Evolutionary conservation across 345 rosid species (phyloP), one percentile per base, ranked within the genome.

Genomic region (Euclidium syriacum): DNA sequence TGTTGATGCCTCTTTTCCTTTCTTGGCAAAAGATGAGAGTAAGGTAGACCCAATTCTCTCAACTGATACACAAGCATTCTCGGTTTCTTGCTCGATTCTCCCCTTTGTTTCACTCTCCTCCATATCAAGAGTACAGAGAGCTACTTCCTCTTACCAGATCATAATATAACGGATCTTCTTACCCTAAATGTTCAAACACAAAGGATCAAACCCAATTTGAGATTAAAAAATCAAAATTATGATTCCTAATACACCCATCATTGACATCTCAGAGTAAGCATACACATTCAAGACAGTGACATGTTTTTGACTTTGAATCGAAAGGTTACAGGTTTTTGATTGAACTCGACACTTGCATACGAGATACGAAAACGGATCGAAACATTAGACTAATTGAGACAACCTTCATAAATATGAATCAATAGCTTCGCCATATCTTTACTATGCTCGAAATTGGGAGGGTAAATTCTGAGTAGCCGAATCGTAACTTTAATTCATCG

Each of bases 11-110:
- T 34, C 30, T 40, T 56, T 64, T 8, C 49, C 59, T 56, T 40
- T 63, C 70, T 57, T 64, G 9, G n/a, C 47, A n/a, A 64, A 26
- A 32, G 75, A 32, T 18, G 67, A 60, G 41, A 51, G 60, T 19
- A 60, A 35, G 3, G 61, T 52, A 34, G 73, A 60, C 24, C 6
- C 73, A 42, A 34, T 46, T n/a, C 55, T 58, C 46, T 50, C 60
- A 35, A 24, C 53, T 4, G 75, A 64, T 18, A 56, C 59, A 63
- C 46, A 63, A 40, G 48, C 64, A 46, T 55, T 64, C 0, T 14
- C 60, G 1, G 32, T 56, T 32, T 64, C 54, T 49, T 32, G 51
- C 27, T 25, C 15, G 4, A 23, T 25, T 52, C 23, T 39, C 52
- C 46, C 23, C 64, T 56, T 71, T 15, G 56, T 48, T 38, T 48